A percentile compares a stretch with the other conserved stretches of the same genome.
Conservation (phyloP, 2,329 filamentous ascomycete species). For the Trichoderma sp. region DNA sequence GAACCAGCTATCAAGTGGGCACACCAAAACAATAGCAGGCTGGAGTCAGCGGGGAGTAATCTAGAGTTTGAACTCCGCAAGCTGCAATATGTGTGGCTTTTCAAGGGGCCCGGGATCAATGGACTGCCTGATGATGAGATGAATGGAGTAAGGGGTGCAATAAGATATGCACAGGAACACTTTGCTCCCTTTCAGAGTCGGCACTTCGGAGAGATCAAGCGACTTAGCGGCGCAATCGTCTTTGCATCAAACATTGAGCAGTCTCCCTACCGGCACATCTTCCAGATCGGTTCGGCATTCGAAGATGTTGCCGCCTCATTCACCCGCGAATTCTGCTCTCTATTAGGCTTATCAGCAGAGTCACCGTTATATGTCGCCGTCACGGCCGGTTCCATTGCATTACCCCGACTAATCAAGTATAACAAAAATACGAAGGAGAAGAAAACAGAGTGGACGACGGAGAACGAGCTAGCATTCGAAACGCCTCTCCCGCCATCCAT, state of each 20-base stretch:
- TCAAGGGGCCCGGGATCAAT: constrained; percentile 63
- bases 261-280: constrained; percentile 80
- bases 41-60: constrained; percentile 85
- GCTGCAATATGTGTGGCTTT: constrained; percentile 87
- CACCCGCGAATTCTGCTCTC: constrained; percentile 89
- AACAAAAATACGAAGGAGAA: constrained; percentile 85
- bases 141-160: constrained; percentile 65
- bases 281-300: constrained; percentile 76
- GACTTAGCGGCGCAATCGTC: constrained; percentile 79
- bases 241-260: constrained; percentile 73
- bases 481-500: constrained; percentile 62
- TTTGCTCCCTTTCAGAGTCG: constrained; percentile 76
- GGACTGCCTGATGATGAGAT: constrained; percentile 57
- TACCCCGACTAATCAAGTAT: constrained; percentile 87
- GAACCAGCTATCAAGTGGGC: constrained; percentile 88
- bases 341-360: constrained; percentile 86
- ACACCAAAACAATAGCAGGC: constrained; percentile 65
- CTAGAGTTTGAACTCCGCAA: constrained; percentile 93
- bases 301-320: constrained; percentile 85
- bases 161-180: constrained; percentile 74
- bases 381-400: constrained; percentile 88
- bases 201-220: constrained; percentile 78
- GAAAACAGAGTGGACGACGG: constrained; percentile 91
- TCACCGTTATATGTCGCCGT: constrained; percentile 91
- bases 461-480: constrained; percentile 84